Conservation (phyloP, 2,329 filamentous ascomycete genomes). For the Penicillium rolfsii region DNA sequence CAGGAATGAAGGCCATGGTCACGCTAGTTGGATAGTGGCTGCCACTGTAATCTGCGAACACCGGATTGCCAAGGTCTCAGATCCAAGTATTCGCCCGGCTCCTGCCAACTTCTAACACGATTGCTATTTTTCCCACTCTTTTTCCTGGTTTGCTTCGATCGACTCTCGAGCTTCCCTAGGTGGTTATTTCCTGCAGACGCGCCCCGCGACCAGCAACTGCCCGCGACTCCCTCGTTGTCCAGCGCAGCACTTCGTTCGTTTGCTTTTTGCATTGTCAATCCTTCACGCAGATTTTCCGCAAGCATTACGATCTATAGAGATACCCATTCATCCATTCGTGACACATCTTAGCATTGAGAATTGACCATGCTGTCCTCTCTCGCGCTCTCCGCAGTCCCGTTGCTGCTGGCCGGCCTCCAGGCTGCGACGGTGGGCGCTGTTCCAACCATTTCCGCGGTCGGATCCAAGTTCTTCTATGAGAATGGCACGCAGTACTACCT, state of each 20-base stretch:
- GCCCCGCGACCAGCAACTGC: constrained; percentile 3
- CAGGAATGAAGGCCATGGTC: constrained; percentile 6
- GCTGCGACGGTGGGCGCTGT: constrained; percentile 46
- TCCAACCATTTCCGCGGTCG: constrained; percentile 63
- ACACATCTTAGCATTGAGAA: not conserved
- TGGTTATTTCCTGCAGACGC: constrained; percentile 12
- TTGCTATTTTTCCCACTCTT: constrained; percentile 2
- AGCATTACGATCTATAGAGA: constrained; percentile 5
- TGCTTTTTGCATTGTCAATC: constrained; percentile 1
- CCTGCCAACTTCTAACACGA: constrained; percentile 9
- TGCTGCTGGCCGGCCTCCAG: constrained; percentile 36
- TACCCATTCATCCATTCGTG: not conserved
- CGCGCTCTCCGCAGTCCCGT: constrained; percentile 20
- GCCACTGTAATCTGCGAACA: constrained; percentile 15
- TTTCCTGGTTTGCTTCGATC: not conserved
- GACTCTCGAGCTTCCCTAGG: not conserved
- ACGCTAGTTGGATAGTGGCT: constrained; percentile 11
- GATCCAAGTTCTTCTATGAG: constrained; percentile 82
- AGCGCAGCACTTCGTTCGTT: constrained; percentile 2
- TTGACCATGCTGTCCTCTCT: constrained; percentile 30
- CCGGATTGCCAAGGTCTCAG: constrained; percentile 14
- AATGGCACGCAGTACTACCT: constrained; percentile 82
- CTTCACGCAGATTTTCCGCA: not conserved
- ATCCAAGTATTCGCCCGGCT: constrained; percentile 5
- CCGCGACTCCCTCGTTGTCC: constrained; percentile 18